Conservation (phyloP, 1,284 basidiomycete genomes). For the Sporisorium iseilematis-ciliati region DNA sequence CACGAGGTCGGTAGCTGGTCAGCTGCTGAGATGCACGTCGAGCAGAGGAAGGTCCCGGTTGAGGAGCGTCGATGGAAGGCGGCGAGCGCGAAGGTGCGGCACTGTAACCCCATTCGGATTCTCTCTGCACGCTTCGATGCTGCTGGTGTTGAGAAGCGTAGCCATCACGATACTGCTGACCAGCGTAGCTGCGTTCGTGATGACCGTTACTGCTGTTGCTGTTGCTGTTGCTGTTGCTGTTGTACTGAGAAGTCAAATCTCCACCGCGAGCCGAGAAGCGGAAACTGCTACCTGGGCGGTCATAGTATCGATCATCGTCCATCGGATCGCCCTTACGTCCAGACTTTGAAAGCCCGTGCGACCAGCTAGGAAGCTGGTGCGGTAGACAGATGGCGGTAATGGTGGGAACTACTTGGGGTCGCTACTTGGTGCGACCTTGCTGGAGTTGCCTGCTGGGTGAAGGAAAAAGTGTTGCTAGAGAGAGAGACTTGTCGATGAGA, state of each 20-base stretch:
- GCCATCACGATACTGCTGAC: conserved; percentile 6
- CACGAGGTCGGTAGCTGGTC: conserved; percentile 12
- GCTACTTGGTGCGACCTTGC: conserved; percentile 34
- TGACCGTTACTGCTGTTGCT: background rate
- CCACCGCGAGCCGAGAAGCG: conserved; percentile 24
- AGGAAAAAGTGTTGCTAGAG: background rate
- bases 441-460: conserved; percentile 6
- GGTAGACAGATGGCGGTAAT: conserved; percentile 33
- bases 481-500: background rate
- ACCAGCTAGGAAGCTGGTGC: conserved; percentile 50
- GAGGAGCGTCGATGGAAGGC: conserved; percentile 8
- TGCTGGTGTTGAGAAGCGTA: conserved; percentile 14
- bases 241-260: conserved; percentile 1
- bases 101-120: conserved; percentile 17
- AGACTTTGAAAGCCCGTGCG: conserved; percentile 26
- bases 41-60: background rate
- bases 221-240: background rate
- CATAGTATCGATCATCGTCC: conserved; percentile 40
- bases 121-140: background rate
- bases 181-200: background rate
- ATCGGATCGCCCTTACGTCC: conserved; percentile 41
- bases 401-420: conserved; percentile 27
- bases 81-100: conserved; percentile 27
- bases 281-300: conserved; percentile 22
- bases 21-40: conserved; percentile 12